phyloP scores from a whole-genome alignment of 2,329 filamentous ascomycete genomes.

The Pyricularia pennisetigena region DNA sequence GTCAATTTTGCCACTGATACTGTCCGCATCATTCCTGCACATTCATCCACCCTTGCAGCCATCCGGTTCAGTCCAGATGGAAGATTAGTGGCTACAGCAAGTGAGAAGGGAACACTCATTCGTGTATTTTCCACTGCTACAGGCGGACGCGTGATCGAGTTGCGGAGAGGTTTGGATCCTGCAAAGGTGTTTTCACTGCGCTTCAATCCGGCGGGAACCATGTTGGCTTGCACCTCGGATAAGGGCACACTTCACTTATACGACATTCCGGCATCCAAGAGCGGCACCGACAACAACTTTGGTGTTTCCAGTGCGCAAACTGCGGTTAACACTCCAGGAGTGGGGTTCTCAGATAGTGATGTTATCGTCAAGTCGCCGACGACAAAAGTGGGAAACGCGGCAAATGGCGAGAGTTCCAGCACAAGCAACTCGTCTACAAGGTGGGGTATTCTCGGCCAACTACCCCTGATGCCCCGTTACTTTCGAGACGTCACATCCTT shows the following conservation, averaged over 20 bases:
- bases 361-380: slow-evolving; percentile 7
- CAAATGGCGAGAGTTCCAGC: slow-evolving; percentile 10
- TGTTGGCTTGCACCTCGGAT: slow-evolving; percentile 88
- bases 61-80: slow-evolving; percentile 74
- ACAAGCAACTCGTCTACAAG: slow-evolving; percentile 48
- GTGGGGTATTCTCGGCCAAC: slow-evolving; percentile 76
- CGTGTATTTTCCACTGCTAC: slow-evolving; percentile 75
- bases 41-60: slow-evolving; percentile 68
- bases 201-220: slow-evolving; percentile 71
- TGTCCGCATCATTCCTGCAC: slow-evolving; percentile 89
- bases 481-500: slow-evolving; percentile 90
- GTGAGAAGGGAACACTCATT: slow-evolving; percentile 83
- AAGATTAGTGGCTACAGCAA: slow-evolving; percentile 77
- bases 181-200: slow-evolving; percentile 80
- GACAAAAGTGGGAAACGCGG: not conserved
- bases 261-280: slow-evolving; percentile 55
- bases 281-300: not conserved
- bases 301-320: not conserved
- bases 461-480: slow-evolving; percentile 75
- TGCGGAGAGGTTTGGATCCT: slow-evolving; percentile 80
- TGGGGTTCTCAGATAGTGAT: slow-evolving; percentile 5
- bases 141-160: slow-evolving; percentile 71
- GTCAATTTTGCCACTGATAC: slow-evolving; percentile 69
- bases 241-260: slow-evolving; percentile 95
- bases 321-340: not conserved